Base-by-base conservation (phyloP, 2,329 filamentous ascomycete genomes). In the Sclerotinia minor region DNA sequence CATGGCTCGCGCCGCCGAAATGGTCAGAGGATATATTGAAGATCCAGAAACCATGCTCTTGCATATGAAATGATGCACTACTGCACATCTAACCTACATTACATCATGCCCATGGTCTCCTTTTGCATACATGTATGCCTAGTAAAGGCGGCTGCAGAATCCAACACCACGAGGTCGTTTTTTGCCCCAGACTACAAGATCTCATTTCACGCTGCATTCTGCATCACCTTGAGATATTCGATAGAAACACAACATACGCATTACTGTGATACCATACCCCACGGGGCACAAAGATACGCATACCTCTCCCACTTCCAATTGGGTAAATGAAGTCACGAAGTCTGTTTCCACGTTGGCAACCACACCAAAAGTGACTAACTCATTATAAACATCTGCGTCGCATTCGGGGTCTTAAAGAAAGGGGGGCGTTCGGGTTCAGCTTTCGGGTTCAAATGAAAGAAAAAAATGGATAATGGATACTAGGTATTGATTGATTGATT, bases 1-100 rank as follows among this genome's bases (percentile, higher is more conserved):
- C 69, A 92, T 97, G 86, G 95, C 95, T 26, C 85, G 94, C 72
- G 94, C 94, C 78, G 93, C 92, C 17, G 92, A 94, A 75, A 85
- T 90, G 70, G 91, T 98, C 29, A 87, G 88, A 73, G 83, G 83
- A 64, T 87, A 91, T 73, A 85, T 98, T 50, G 94, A 98, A 81
- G 87, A 92, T 75, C 92, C 94, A 5, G 93, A 94, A 77, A 84
- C 85, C 67, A 96, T 98, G 92, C 82, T 97, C 71, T 84, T 96
- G 78, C 89, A 91, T 77, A 79, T 97, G 77, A 84, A 88, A 79
- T 97, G 83, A 82, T 32, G 38, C 21, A 38, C n/a, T 50, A 7
- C 32, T 38, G 29, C 19, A 19, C 21, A 61, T 61, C n/a, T 15
- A 15, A 54, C 19, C 45, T 24, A 60, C 64, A 52, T 53, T 38